Evolutionary conservation across 2,329 filamentous ascomycete genomes (phyloP).

Genomic region (Aspergillus sp.): DNA sequence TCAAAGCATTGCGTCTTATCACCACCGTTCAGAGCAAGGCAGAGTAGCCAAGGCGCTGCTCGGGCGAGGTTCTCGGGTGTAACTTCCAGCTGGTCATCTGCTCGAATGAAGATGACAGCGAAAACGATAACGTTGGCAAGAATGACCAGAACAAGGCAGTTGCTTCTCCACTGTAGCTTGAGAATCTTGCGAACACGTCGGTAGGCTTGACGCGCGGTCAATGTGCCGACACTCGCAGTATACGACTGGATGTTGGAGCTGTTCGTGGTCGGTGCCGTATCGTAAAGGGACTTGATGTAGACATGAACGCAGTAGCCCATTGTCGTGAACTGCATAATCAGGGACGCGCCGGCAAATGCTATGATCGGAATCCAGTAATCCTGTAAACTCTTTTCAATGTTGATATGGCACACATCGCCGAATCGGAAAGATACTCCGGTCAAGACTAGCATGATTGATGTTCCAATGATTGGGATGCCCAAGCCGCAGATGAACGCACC

Average conservation of each 20-base stretch:
- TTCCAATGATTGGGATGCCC: slow-evolving; percentile 77
- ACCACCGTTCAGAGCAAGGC: slow-evolving; percentile 63
- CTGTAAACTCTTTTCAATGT: slow-evolving; percentile 79
- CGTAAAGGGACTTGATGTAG: slow-evolving; percentile 81
- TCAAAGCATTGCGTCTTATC: slow-evolving; percentile 70
- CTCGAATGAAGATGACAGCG: slow-evolving; percentile 84
- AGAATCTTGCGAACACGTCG: slow-evolving; percentile 84
- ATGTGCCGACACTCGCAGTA: slow-evolving; percentile 73
- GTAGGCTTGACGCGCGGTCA: slow-evolving; percentile 85
- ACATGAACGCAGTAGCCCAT: slow-evolving; percentile 93
- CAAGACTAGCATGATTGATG: slow-evolving; percentile 75
- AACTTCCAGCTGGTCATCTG: slow-evolving; percentile 71
- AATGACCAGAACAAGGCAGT: slow-evolving; percentile 87
- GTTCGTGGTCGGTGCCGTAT: slow-evolving; percentile 69
- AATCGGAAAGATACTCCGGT: slow-evolving; percentile 96
- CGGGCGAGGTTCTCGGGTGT: slow-evolving; percentile 60
- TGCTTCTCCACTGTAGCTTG: slow-evolving; percentile 91
- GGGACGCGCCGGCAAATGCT: slow-evolving; percentile 73
- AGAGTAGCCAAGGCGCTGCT: slow-evolving; percentile 70
- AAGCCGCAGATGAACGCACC: slow-evolving; percentile 79
- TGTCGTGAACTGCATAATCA: slow-evolving; percentile 81
- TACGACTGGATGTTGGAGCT: slow-evolving; percentile 76
- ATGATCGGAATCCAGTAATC: slow-evolving; percentile 91
- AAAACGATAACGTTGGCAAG: slow-evolving; percentile 93
- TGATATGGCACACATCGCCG: slow-evolving; percentile 90